Evolutionary conservation across 2,329 filamentous ascomycete species (phyloP), one percentile per base, ranked within the genome.

Genomic region (Cordyceps militaris): DNA sequence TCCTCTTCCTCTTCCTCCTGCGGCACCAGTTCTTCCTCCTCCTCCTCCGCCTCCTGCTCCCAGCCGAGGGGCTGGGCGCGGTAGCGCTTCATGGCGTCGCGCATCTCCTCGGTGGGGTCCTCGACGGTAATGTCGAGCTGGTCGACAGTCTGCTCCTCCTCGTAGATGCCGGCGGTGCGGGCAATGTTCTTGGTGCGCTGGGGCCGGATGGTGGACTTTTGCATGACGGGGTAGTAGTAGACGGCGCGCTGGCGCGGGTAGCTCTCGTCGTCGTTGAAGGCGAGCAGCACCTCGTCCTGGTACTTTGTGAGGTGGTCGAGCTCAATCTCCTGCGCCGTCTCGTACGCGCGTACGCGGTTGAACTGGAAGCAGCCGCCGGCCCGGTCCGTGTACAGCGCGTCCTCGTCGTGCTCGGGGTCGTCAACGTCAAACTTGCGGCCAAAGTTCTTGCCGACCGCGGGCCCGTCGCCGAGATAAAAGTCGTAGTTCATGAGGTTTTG

Each of bases 161-260:
- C 74, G 36, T 74, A 64, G 28, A 77, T 67, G 58, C 76, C 78
- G 46, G 73, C 73, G 32, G 74, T 80, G 48, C 80, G 79, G 47
- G 81, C 78, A 62, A 86, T 84, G 66, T 84, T 84, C 75, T 82
- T 85, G 60, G 77, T 80, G 59, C 84, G 79, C 70, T 85, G 83
- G 30, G 82, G 83, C 46, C 83, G 77, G 64, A 88, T 82, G 23
- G 77, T 76, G 48, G 78, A 82, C 56, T 82, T 80, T 69, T 87
- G 83, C 71, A 87, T 81, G 61, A 88, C 77, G 4, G 85, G 85
- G 64, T 87, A 88, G 70, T 87, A 88, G 69, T 85, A 87, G 13
- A 79, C 81, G 7, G 78, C 84, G 67, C 81, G 82, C 62, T 82
- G 77, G 57, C 73, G 70, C 52, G 77, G 76, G 61, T 78, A 75